Base-by-base conservation (phyloP, 2,329 filamentous ascomycete genomes). In the Cladorrhinum sp. region DNA sequence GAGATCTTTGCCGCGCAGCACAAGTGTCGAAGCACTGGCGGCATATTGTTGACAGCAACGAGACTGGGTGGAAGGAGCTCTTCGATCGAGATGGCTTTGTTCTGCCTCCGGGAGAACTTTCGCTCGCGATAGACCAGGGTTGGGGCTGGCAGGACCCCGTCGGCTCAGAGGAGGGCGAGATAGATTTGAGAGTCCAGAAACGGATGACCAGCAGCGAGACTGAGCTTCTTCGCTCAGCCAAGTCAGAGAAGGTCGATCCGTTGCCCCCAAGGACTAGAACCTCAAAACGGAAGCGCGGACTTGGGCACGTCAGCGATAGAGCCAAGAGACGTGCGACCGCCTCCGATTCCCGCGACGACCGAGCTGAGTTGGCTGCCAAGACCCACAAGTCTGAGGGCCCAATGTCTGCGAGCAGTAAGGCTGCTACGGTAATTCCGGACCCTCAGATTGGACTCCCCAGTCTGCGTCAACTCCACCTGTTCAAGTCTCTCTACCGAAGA, bases 71-170 rank as follows among this genome's bases (percentile, higher is more conserved):
- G 95, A 98, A 96, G 75, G 90, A 93, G 65, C 80, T 97, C 1
- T 87, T 99, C 48, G 92, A 96, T 63, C 81, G 81, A 1, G 92
- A 97, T 72, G 92, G 92, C 0, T 97, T 91, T 73, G 78, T 79
- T 25, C 79, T 99, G 1, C 88, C 92, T 0, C 80, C 87, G 0
- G 91, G 91, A 18, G 95, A 99, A 74, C 80, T 99, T 23, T 87
- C 91, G 65, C 88, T 88, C 67, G 93, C 95, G 27, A 92, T 98
- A 58, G 79, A 81, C 48, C 91, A 98, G 77, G 95, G 95, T 13
- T 99, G 95, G 95, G 95, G 93, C 13, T 99, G 95, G 92, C 95
- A 99, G 72, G 91, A 93, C 71, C 91, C 93, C 0, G 84, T 86
- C 58, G 90, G 89, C 0, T 75, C 81, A 3, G 84, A 90, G 57